Percentiles rank a stretch among this genome's conserved stretches.
These are phyloP conservation scores for Puccinia triticina DNA, from an alignment of 1,284 basidiomycete genomes.

Conservation along the genomic window DNA sequence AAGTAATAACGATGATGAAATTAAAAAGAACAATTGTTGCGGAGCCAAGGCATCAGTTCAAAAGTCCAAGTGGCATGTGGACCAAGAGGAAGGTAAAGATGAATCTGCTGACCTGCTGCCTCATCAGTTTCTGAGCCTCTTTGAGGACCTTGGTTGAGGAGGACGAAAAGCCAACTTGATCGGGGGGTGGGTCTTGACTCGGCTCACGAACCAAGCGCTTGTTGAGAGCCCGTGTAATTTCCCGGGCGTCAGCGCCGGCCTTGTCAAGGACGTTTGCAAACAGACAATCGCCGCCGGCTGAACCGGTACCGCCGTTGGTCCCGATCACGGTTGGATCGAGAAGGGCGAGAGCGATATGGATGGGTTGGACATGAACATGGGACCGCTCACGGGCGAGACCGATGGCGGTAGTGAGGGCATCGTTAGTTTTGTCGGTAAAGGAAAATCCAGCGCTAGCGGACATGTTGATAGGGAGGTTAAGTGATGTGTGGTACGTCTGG, in stretches of 20 bases:
- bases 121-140: slow-evolving; percentile 78
- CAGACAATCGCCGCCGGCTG: slow-evolving; percentile 53
- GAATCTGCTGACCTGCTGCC: slow-evolving; percentile 67
- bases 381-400: slow-evolving; percentile 52
- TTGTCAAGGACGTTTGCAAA: slow-evolving; percentile 58
- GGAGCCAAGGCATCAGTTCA: background rate
- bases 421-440: slow-evolving; percentile 51
- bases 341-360: slow-evolving; percentile 61
- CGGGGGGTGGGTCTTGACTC: slow-evolving; percentile 79
- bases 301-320: slow-evolving; percentile 32
- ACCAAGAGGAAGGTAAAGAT: background rate
- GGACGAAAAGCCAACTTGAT: slow-evolving; percentile 72
- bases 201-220: slow-evolving; percentile 67
- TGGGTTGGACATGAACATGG: slow-evolving; percentile 59
- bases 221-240: slow-evolving; percentile 60
- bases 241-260: slow-evolving; percentile 59
- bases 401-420: slow-evolving; percentile 47
- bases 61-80: background rate
- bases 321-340: slow-evolving; percentile 57
- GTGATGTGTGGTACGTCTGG: background rate
- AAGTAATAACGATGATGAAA: background rate
- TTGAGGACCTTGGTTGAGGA: slow-evolving; percentile 72
- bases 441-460: slow-evolving; percentile 36
- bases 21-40: slow-evolving; percentile 47
- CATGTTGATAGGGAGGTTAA: background rate